Conservation (phyloP, 306 rosid genomes). For the Aeschynomene evenia region DNA sequence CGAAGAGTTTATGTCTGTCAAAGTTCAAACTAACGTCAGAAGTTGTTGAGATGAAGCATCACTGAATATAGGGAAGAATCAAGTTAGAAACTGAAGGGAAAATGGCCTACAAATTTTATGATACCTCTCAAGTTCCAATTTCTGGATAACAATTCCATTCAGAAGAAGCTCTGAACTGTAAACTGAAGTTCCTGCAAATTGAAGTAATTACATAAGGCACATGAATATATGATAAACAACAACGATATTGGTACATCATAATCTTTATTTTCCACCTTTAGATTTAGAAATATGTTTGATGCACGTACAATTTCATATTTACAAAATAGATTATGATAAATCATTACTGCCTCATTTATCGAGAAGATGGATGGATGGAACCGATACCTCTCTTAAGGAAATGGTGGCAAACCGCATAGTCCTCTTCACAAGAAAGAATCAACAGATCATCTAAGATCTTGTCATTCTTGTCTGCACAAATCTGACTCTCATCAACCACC, state of each 20-base stretch:
- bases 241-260: no score
- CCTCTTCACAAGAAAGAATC: conserved; percentile 59
- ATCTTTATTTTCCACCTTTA: no score
- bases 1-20: conserved; percentile 61
- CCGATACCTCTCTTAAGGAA: conserved; percentile 44
- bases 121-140: conserved; percentile 42
- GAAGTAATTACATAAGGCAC: background rate
- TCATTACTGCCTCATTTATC: background rate
- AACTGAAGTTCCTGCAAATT: conserved; percentile 42
- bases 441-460: conserved; percentile 37
- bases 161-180: conserved; percentile 50
- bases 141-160: conserved; percentile 52
- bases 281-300: no score
- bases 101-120: background rate
- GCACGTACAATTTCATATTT: no score
- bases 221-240: background rate
- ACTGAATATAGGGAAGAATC: background rate
- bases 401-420: conserved; percentile 37
- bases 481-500: conserved; percentile 47
- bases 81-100: background rate
- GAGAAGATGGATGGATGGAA: conserved; percentile 12
- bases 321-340: no score
- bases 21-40: conserved; percentile 17
- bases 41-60: background rate
- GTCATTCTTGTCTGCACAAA: conserved; percentile 27